Percentiles rank a stretch among this genome's conserved stretches.
These are phyloP conservation scores for Pelargonium nanum DNA, from an alignment of 345 rosid species.

Conservation along the genomic window DNA sequence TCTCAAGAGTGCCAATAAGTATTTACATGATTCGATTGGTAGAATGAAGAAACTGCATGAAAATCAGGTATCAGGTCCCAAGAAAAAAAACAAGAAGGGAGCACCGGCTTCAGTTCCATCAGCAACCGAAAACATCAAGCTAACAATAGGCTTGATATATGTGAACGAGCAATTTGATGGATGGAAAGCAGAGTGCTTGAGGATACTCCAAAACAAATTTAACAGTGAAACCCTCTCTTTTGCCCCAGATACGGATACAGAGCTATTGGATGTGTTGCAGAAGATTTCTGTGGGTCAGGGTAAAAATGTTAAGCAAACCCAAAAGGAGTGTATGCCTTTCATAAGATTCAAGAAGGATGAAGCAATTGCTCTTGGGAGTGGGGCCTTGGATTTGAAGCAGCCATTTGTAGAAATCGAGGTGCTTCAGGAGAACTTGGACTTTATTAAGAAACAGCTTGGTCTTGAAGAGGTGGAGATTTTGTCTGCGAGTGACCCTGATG, in stretches of 20 bases:
- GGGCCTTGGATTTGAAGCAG: constrained; percentile 66
- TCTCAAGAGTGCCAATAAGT: constrained; percentile 77
- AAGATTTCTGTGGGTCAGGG: constrained; percentile 41
- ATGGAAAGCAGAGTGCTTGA: constrained; percentile 81
- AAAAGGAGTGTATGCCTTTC: constrained; percentile 83
- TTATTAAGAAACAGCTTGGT: constrained; percentile 69
- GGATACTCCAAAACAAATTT: constrained; percentile 54
- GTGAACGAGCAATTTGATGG: constrained; percentile 79
- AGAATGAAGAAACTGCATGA: constrained; percentile 71
- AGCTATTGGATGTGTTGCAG: constrained; percentile 51
- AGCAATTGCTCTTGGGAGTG: constrained; percentile 50
- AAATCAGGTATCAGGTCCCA: constrained; percentile 57
- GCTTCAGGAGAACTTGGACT: constrained; percentile 56
- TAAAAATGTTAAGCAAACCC: constrained; percentile 49
- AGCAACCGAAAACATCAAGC: constrained; percentile 30
- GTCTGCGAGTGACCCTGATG: constrained; percentile 37
- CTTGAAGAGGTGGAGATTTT: constrained; percentile 55
- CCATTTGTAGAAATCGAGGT: constrained; percentile 87
- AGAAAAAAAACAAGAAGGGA: constrained; percentile 61
- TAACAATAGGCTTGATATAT: constrained; percentile 44
- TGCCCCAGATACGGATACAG: constrained; percentile 60
- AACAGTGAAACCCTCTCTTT: constrained; percentile 31
- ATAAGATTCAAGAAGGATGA: constrained; percentile 80
- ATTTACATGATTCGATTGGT: constrained; percentile 77
- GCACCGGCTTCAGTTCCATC: constrained; percentile 39